A percentile compares a stretch with the other conserved stretches of the same genome.
These are phyloP conservation scores for Boletus rubescentipes DNA, from an alignment of 768 basidiomycete genomes.

Conservation along the genomic window DNA sequence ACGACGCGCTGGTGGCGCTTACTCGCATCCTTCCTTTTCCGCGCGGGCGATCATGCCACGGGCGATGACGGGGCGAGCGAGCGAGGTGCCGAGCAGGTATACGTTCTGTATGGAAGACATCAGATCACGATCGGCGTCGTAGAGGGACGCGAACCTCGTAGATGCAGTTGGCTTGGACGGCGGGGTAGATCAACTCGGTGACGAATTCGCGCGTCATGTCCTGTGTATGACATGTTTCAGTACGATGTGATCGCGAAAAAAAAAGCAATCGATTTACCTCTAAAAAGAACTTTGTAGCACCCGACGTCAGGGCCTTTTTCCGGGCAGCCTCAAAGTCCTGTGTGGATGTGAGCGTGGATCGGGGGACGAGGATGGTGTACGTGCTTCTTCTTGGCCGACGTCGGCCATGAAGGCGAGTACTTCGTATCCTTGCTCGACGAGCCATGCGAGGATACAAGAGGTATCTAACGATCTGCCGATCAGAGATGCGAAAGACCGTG, in stretches of 20 bases:
- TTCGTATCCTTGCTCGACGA: slow-evolving; percentile 97
- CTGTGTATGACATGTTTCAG: slow-evolving; percentile 42
- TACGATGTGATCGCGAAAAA: not conserved
- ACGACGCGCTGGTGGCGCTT: slow-evolving; percentile 32
- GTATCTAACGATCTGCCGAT: slow-evolving; percentile 58
- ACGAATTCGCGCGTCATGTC: slow-evolving; percentile 95
- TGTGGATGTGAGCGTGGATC: not conserved
- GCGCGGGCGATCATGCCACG: slow-evolving; percentile 98
- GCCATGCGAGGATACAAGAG: slow-evolving; percentile 98
- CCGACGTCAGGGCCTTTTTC: slow-evolving; percentile 84
- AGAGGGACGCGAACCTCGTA: slow-evolving; percentile 68
- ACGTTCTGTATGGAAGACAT: slow-evolving; percentile 59
- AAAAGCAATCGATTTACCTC: slow-evolving; percentile 48
- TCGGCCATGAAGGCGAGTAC: slow-evolving; percentile 97
- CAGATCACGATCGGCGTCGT: not conserved
- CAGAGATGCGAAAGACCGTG: not conserved
- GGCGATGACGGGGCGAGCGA: slow-evolving; percentile 97
- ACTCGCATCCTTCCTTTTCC: slow-evolving; percentile 93
- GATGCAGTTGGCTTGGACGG: slow-evolving; percentile 97
- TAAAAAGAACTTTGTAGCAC: slow-evolving; percentile 95
- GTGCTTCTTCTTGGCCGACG: slow-evolving; percentile 87
- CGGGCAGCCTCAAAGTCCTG: slow-evolving; percentile 94
- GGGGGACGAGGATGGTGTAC: not conserved
- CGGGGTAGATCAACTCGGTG: slow-evolving; percentile 95
- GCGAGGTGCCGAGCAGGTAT: slow-evolving; percentile 95